A percentile compares a stretch with the other conserved stretches of the same genome.
Conservation (phyloP, 495 filamentous ascomycete species). For the Aspergillus egyptiacus region DNA sequence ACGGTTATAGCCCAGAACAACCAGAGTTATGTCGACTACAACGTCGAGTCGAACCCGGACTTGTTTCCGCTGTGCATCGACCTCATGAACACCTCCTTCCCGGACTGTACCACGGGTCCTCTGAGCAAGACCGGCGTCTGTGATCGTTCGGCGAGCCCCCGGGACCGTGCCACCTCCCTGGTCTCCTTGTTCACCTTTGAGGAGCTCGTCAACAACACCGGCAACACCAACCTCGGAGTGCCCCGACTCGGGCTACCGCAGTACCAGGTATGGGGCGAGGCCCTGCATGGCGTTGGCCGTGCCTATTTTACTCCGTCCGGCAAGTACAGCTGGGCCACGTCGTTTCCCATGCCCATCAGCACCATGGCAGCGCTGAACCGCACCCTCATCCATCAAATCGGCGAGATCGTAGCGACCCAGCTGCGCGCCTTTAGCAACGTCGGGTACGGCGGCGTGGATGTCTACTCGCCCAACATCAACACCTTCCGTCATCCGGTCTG, state of each 20-base stretch:
- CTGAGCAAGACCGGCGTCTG: constrained; percentile 40
- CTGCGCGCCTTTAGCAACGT: constrained; percentile 62
- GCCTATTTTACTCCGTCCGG: constrained; percentile 47
- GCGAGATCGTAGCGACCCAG: constrained; percentile 54
- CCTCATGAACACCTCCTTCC: constrained; percentile 25
- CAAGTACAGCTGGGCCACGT: constrained; percentile 53
- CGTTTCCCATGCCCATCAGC: constrained; percentile 56
- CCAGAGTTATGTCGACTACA: constrained; percentile 29
- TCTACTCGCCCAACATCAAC: constrained; percentile 67
- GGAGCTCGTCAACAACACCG: constrained; percentile 54
- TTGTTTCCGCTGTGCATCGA: constrained; percentile 24
- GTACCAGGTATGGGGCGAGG: constrained; percentile 46
- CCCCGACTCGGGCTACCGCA: constrained; percentile 50
- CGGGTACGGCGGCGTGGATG: constrained; percentile 52
- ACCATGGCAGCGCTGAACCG: constrained; percentile 58
- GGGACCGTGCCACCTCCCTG: constrained; percentile 42
- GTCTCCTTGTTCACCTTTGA: constrained; percentile 43
- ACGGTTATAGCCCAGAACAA: constrained; percentile 25
- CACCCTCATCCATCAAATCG: constrained; percentile 52
- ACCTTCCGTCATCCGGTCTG: constrained; percentile 56
- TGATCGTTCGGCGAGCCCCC: constrained; percentile 36
- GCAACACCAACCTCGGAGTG: constrained; percentile 49
- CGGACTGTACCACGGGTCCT: constrained; percentile 30
- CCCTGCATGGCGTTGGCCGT: constrained; percentile 53
- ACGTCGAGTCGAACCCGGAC: constrained; percentile 25